Percentiles rank a stretch among this genome's conserved stretches.
These are phyloP conservation scores for Tubosaeta sp. DNA, from an alignment of 768 basidiomycete species.

Conservation along the genomic window DNA sequence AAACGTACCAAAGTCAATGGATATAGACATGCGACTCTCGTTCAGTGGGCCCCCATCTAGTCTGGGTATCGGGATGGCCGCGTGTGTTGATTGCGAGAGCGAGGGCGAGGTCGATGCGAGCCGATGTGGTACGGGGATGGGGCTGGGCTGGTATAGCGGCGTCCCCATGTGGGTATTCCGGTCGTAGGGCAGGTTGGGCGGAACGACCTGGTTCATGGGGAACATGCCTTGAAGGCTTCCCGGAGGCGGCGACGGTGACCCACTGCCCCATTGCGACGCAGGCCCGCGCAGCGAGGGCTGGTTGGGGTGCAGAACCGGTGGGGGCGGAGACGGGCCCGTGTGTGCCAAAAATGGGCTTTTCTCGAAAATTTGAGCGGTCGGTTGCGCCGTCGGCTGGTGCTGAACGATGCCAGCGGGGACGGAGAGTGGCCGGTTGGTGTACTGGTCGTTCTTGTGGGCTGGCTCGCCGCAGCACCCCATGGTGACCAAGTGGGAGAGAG, in stretches of 20 bases:
- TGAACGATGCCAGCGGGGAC: conserved; percentile 36
- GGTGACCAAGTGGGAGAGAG: conserved; percentile 6
- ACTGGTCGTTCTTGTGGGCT: conserved; percentile 27
- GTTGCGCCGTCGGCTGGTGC: conserved; percentile 49
- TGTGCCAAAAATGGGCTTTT: conserved; percentile 42
- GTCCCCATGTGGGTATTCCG: not conserved
- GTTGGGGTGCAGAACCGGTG: conserved; percentile 31
- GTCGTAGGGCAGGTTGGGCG: not conserved
- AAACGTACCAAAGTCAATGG: conserved; percentile 74
- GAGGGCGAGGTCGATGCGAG: conserved; percentile 24
- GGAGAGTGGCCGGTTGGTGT: conserved; percentile 31
- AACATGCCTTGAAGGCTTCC: conserved; percentile 1
- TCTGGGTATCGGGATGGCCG: conserved; percentile 8
- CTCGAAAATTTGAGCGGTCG: conserved; percentile 33
- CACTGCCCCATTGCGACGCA: conserved; percentile 21
- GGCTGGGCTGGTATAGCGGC: conserved; percentile 27
- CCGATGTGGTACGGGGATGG: conserved; percentile 21
- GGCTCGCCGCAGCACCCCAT: conserved; percentile 72
- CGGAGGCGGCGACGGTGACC: conserved; percentile 34
- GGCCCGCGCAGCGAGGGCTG: conserved; percentile 21
- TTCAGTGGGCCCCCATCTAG: conserved; percentile 33
- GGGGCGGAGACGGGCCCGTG: conserved; percentile 42
- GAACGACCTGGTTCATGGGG: not conserved
- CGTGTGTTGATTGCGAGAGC: conserved; percentile 1
- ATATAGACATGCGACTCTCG: conserved; percentile 78